Evolutionary conservation across 768 basidiomycete genomes (phyloP).

Genomic region (Mycena latifolia): DNA sequence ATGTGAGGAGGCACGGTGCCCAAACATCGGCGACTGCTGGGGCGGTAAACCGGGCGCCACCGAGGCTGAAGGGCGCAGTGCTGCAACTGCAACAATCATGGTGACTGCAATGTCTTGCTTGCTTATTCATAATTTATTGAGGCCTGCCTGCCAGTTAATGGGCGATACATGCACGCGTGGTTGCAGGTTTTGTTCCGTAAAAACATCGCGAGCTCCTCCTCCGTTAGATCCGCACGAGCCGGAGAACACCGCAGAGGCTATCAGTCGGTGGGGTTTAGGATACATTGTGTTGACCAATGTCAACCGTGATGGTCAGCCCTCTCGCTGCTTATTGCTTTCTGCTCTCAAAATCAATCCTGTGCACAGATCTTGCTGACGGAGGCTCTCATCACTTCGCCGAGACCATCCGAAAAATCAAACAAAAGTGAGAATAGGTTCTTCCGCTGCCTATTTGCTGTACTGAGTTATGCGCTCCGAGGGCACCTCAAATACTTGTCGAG

Average conservation of each 20-base stretch:
- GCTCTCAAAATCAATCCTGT: background rate
- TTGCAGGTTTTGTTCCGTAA: conserved; percentile 97
- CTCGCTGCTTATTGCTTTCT: conserved; percentile 11
- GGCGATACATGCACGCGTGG: conserved; percentile 99
- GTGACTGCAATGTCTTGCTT: conserved; percentile 55
- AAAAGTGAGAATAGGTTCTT: conserved; percentile 70
- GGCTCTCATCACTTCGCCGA: conserved; percentile 96
- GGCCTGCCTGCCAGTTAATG: conserved; percentile 78
- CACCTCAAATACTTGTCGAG: conserved; percentile 96
- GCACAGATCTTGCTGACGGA: conserved; percentile 88
- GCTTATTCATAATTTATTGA: conserved; percentile 15
- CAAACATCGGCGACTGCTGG: conserved; percentile 99
- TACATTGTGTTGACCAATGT: conserved; percentile 98
- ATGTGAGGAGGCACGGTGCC: conserved; percentile 98
- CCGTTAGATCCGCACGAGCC: conserved; percentile 97
- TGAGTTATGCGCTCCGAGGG: conserved; percentile 66
- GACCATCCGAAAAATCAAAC: conserved; percentile 95
- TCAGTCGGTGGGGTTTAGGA: conserved; percentile 96
- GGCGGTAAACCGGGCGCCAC: conserved; percentile 81
- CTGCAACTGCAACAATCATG: conserved; percentile 99
- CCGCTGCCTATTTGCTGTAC: conserved; percentile 11
- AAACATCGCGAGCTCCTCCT: conserved; percentile 89
- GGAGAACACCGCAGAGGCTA: conserved; percentile 98
- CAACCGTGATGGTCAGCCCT: conserved; percentile 86
- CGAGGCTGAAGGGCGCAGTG: conserved; percentile 79